Percentiles rank a stretch among this genome's conserved stretches.
Conservation (phyloP, 768 basidiomycete genomes). For the Kwoniella heveanensis region DNA sequence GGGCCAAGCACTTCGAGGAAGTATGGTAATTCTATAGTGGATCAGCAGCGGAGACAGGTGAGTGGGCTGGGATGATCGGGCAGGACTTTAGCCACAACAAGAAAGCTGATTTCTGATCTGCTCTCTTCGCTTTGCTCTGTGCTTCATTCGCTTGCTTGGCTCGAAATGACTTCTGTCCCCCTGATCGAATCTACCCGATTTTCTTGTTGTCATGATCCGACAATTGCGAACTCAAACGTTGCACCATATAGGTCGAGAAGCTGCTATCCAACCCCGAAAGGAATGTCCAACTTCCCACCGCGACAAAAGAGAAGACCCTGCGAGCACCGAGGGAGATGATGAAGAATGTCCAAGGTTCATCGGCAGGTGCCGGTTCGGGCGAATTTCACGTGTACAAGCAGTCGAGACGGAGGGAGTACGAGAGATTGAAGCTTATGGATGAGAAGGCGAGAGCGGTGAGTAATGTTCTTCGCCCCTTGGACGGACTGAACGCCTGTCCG, state of each 20-base stretch:
- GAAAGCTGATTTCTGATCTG: background rate
- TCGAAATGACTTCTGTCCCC: too few relatives aligned
- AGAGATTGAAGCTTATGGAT: slow-evolving; percentile 85
- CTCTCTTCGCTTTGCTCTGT: background rate
- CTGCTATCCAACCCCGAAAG: slow-evolving; percentile 88
- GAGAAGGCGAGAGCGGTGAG: slow-evolving; percentile 75
- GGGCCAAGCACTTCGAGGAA: slow-evolving; percentile 34
- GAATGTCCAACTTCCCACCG: slow-evolving; percentile 73
- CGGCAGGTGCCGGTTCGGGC: slow-evolving; percentile 94
- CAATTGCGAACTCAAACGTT: too few relatives aligned
- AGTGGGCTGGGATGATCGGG: background rate
- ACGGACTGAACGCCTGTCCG: too few relatives aligned
- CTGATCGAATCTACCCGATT: too few relatives aligned
- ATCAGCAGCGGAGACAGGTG: slow-evolving; percentile 62
- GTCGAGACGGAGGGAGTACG: slow-evolving; percentile 88
- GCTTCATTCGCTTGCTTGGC: too few relatives aligned
- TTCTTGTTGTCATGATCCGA: too few relatives aligned
- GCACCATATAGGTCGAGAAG: slow-evolving; percentile 81
- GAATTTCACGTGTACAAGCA: slow-evolving; percentile 99
- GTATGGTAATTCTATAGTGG: slow-evolving; percentile 15
- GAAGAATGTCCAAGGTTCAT: slow-evolving; percentile 98
- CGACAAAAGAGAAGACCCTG: slow-evolving; percentile 78
- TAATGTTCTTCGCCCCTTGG: slow-evolving; percentile 4
- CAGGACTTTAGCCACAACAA: background rate
- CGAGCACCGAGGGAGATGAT: slow-evolving; percentile 67